A percentile compares a stretch with the other conserved stretches of the same genome.
phyloP scores from a whole-genome alignment of 768 basidiomycete genomes.

The Sporobolomyces pararoseus region DNA sequence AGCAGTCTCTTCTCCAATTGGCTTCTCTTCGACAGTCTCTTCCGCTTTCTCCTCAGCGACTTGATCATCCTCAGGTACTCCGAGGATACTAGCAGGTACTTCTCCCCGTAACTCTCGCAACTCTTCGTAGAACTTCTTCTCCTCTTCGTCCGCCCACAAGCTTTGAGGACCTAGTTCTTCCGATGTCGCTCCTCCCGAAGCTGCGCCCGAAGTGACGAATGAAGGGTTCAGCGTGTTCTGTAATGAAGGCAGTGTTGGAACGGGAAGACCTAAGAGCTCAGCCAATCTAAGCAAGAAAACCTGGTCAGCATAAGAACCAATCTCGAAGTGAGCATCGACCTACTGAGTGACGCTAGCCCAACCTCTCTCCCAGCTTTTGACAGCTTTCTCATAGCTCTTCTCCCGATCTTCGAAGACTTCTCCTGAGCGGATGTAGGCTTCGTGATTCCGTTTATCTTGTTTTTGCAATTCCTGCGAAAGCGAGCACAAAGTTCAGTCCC shows the following conservation, averaged over 20 bases:
- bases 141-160: slow-evolving; percentile 99
- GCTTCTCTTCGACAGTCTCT: slow-evolving; percentile 40
- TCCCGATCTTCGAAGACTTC: slow-evolving; percentile 99
- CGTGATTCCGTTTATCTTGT: slow-evolving; percentile 92
- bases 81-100: slow-evolving; percentile 76
- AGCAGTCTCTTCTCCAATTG: slow-evolving; percentile 46
- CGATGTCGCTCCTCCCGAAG: slow-evolving; percentile 48
- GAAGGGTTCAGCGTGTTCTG: slow-evolving; percentile 54
- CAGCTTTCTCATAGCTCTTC: slow-evolving; percentile 98
- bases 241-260: slow-evolving; percentile 77
- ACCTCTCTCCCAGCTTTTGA: slow-evolving; percentile 87
- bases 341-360: slow-evolving; percentile 74
- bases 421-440: slow-evolving; percentile 97
- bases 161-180: slow-evolving; percentile 65
- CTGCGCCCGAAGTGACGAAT: slow-evolving; percentile 48
- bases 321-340: slow-evolving; percentile 75
- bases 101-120: slow-evolving; percentile 85
- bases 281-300: slow-evolving; percentile 61
- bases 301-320: slow-evolving; percentile 46
- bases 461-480: slow-evolving; percentile 77
- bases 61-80: slow-evolving; percentile 43
- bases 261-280: slow-evolving; percentile 76
- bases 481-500: not conserved
- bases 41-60: slow-evolving; percentile 27
- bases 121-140: slow-evolving; percentile 87